Conservation (phyloP, 257 asterid species). For the Solanum ossicruentum region DNA sequence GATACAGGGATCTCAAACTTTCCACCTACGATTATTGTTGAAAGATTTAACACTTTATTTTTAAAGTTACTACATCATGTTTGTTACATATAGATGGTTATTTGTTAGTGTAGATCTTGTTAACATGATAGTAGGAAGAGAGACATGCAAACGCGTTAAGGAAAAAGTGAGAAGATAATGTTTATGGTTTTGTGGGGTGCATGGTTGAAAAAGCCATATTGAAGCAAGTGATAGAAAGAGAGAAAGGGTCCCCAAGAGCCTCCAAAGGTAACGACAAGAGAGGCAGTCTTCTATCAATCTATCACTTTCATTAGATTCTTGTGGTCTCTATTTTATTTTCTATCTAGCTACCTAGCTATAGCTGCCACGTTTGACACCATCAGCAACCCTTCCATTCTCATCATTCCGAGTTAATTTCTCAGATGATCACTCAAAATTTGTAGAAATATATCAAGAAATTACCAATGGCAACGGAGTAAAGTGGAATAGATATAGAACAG, state of each 20-base stretch:
- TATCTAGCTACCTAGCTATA: not conserved
- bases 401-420: not conserved
- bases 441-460: no score
- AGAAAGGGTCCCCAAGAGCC: not conserved
- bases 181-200: slow-evolving; percentile 10
- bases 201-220: not conserved
- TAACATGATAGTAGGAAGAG: no score
- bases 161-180: not conserved
- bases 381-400: not conserved
- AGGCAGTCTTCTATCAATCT: slow-evolving; percentile 4
- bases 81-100: not conserved
- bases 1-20: not conserved
- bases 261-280: slow-evolving; percentile 3
- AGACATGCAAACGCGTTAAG: not conserved
- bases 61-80: not conserved
- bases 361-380: not conserved
- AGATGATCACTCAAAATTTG: no score
- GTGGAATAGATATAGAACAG: no score
- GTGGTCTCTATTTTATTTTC: not conserved
- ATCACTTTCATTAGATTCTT: slow-evolving; percentile 19
- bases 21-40: not conserved
- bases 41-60: not conserved
- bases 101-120: not conserved
- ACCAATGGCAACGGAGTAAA: no score
- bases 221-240: not conserved